phyloP scores from a whole-genome alignment of 441 rosid species.

The Cnidoscolus chayamansa region DNA sequence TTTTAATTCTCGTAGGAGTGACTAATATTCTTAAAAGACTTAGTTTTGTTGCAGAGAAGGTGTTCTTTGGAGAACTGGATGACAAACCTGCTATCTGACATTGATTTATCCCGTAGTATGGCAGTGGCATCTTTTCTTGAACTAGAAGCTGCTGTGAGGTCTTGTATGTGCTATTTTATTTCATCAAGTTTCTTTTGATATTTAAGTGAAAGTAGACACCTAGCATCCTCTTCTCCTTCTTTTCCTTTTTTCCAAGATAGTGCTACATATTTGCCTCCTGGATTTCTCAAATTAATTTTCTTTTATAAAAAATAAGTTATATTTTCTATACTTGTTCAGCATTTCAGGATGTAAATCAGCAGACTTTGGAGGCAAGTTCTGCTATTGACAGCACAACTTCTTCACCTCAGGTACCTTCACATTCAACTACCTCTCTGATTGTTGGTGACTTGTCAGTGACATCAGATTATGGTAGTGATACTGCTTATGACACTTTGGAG shows the following conservation, averaged over 20 bases:
- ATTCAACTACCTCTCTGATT: conserved; percentile 49
- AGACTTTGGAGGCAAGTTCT: conserved; percentile 45
- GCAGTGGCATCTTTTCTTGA: conserved; percentile 92
- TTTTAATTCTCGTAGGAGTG: conserved; percentile 12
- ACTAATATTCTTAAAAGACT: conserved; percentile 43
- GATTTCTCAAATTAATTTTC: not conserved
- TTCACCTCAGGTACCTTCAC: conserved; percentile 38
- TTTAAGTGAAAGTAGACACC: conserved; percentile 7
- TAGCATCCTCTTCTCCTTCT: not conserved
- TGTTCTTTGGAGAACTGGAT: conserved; percentile 96
- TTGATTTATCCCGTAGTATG: conserved; percentile 87
- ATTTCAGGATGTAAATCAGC: conserved; percentile 64
- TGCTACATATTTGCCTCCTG: not conserved
- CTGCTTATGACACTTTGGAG: conserved; percentile 90
- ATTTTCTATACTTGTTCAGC: conserved; percentile 46
- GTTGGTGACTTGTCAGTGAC: conserved; percentile 62
- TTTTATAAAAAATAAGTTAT: not conserved
- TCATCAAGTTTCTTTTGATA: conserved; percentile 18
- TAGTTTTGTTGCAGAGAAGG: conserved; percentile 81
- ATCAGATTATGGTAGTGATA: conserved; percentile 94
- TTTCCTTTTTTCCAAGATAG: not conserved
- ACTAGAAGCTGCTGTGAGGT: conserved; percentile 94
- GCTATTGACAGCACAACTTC: conserved; percentile 40
- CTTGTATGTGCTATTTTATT: conserved; percentile 60
- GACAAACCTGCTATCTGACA: conserved; percentile 87